Conservation (phyloP, 257 asterid species). For the Solanum lycopersicoides region DNA sequence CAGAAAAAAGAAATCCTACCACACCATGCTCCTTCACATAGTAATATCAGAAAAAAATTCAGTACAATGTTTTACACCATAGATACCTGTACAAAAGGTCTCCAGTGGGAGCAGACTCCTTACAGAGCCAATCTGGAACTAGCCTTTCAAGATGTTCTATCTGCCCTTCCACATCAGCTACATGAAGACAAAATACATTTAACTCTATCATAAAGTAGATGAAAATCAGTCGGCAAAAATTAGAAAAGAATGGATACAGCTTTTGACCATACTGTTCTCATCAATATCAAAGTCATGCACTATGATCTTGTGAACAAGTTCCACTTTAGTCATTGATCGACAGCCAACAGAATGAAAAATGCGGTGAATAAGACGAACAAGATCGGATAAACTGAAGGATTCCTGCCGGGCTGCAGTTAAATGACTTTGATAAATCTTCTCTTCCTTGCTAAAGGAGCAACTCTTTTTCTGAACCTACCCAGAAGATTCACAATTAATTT, state of each 20-base stretch:
- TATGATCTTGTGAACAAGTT: slow-evolving; percentile 77
- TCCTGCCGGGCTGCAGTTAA: slow-evolving; percentile 17
- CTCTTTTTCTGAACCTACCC: slow-evolving; percentile 9
- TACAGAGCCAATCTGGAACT: slow-evolving; percentile 77
- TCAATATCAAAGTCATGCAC: slow-evolving; percentile 54
- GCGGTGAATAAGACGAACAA: slow-evolving; percentile 46
- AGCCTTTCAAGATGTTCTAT: slow-evolving; percentile 65
- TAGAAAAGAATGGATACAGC: neutral
- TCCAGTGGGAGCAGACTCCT: slow-evolving; percentile 52
- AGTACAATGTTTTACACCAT: neutral
- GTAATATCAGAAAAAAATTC: neutral
- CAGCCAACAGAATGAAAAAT: slow-evolving; percentile 54
- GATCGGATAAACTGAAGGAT: slow-evolving; percentile 37
- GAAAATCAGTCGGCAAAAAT: neutral
- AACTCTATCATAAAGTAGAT: neutral
- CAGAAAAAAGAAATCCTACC: neutral
- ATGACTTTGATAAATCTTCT: neutral
- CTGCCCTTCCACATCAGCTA: slow-evolving; percentile 57
- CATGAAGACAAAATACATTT: slow-evolving; percentile 6
- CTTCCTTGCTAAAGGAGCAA: slow-evolving; percentile 1
- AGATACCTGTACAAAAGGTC: slow-evolving; percentile 60
- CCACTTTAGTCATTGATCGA: slow-evolving; percentile 68
- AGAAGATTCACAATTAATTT: neutral
- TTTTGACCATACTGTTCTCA: slow-evolving; percentile 37
- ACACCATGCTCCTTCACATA: neutral